Evolutionary conservation across 805 yeast species (phyloP).

Genomic region (Lipomyces chichibuensis): DNA sequence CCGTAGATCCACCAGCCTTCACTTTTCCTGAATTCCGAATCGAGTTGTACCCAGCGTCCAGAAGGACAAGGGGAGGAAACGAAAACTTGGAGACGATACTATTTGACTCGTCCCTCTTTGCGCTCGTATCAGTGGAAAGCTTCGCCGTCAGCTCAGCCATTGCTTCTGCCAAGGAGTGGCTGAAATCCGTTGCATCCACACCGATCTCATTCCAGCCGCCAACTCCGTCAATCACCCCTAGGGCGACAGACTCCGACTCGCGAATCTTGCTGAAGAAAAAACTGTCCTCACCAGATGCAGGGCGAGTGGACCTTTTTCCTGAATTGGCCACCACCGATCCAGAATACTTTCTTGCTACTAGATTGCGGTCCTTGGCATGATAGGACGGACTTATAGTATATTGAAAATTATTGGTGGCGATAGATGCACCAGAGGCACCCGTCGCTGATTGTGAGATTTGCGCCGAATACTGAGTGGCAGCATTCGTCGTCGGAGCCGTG

Average conservation of each 20-base stretch:
- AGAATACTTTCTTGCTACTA: slow-evolving; percentile 7
- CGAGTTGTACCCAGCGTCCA: slow-evolving; percentile 59
- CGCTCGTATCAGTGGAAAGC: slow-evolving; percentile 14
- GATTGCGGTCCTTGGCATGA: slow-evolving; percentile 23
- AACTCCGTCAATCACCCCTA: slow-evolving; percentile 76
- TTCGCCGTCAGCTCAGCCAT: slow-evolving; percentile 47
- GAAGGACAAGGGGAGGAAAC: slow-evolving; percentile 52
- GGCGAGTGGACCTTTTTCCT: slow-evolving; percentile 9
- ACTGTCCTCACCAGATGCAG: slow-evolving; percentile 39
- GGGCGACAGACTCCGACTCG: slow-evolving; percentile 36
- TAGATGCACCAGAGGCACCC: background rate
- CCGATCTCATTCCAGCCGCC: slow-evolving; percentile 98
- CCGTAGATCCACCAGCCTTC: slow-evolving; percentile 91
- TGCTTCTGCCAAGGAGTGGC: slow-evolving; percentile 71
- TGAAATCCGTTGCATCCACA: slow-evolving; percentile 83
- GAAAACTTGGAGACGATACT: slow-evolving; percentile 29
- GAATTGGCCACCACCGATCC: background rate
- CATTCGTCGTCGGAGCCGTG: slow-evolving; percentile 17
- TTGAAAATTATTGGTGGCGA: slow-evolving; percentile 12
- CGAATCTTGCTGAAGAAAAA: slow-evolving; percentile 32
- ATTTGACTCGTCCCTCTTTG: slow-evolving; percentile 9
- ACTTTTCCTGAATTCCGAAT: slow-evolving; percentile 61
- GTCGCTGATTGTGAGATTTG: slow-evolving; percentile 7
- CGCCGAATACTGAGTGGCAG: slow-evolving; percentile 14
- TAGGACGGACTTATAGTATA: slow-evolving; percentile 25